Percentiles rank a stretch among this genome's conserved stretches.
These are phyloP conservation scores for Tricholoma matsutake DNA, from an alignment of 768 basidiomycete genomes.

Conservation along the genomic window DNA sequence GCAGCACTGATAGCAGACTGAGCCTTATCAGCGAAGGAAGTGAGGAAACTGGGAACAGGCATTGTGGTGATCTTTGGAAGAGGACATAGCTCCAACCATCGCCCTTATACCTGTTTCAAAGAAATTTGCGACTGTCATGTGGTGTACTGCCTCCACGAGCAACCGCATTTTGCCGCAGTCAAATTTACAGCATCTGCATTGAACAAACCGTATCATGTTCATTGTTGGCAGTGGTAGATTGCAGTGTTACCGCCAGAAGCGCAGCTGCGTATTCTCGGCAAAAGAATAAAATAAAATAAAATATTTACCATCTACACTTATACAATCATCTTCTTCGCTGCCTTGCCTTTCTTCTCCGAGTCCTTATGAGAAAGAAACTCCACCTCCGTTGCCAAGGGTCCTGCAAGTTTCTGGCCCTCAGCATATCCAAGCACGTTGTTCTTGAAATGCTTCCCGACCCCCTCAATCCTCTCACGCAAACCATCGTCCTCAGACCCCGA, in stretches of 20 bases:
- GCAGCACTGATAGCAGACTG: slow-evolving; percentile 66
- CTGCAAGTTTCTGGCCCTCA: slow-evolving; percentile 70
- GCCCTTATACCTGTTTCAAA: neutral
- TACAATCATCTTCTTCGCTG: slow-evolving; percentile 73
- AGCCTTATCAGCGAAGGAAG: slow-evolving; percentile 73
- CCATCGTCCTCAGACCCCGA: slow-evolving; percentile 43
- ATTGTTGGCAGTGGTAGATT: too few relatives aligned
- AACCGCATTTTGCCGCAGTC: too few relatives aligned
- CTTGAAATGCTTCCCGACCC: slow-evolving; percentile 90
- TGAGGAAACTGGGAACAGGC: slow-evolving; percentile 61
- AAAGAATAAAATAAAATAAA: slow-evolving; percentile 1
- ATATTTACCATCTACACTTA: slow-evolving; percentile 22
- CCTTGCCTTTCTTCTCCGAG: slow-evolving; percentile 90
- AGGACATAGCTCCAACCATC: neutral
- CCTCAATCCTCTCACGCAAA: slow-evolving; percentile 78
- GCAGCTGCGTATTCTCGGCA: neutral
- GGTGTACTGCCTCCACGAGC: too few relatives aligned
- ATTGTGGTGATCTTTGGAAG: slow-evolving; percentile 31
- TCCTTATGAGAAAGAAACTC: slow-evolving; percentile 95
- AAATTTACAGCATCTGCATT: too few relatives aligned
- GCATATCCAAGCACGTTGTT: slow-evolving; percentile 78
- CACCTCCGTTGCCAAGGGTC: slow-evolving; percentile 91
- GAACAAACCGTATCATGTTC: too few relatives aligned
- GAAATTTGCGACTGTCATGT: too few relatives aligned
- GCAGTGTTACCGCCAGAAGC: too few relatives aligned